Conservation (phyloP, 495 filamentous ascomycete genomes). For the Saxophila tyrrhenica region DNA sequence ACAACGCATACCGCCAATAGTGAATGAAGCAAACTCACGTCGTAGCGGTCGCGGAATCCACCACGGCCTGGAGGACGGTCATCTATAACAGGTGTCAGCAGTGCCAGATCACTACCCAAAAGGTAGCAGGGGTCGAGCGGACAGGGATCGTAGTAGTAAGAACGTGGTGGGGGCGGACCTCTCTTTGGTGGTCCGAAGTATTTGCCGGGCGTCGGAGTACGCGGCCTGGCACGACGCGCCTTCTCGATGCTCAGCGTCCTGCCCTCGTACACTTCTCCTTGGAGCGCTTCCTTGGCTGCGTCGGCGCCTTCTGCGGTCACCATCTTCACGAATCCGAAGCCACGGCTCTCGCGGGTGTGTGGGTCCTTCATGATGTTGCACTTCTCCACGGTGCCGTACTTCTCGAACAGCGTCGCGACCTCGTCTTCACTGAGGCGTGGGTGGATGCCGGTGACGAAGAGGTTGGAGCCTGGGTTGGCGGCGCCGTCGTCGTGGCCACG, state of each 20-base stretch:
- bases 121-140: background rate
- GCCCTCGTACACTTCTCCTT: slow-evolving; percentile 91
- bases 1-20: too few relatives aligned
- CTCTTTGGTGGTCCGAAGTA: slow-evolving; percentile 98
- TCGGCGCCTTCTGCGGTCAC: slow-evolving; percentile 84
- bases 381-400: slow-evolving; percentile 96
- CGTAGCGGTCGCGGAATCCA: slow-evolving; percentile 29
- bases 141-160: slow-evolving; percentile 2
- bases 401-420: slow-evolving; percentile 90
- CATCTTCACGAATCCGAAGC: slow-evolving; percentile 99
- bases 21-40: too few relatives aligned
- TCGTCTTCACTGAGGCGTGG: slow-evolving; percentile 84
- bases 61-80: slow-evolving; percentile 36
- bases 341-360: slow-evolving; percentile 94
- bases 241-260: slow-evolving; percentile 98
- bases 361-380: slow-evolving; percentile 99
- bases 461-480: slow-evolving; percentile 87
- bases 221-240: slow-evolving; percentile 83
- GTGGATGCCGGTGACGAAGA: slow-evolving; percentile 97
- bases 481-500: slow-evolving; percentile 60
- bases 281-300: slow-evolving; percentile 89
- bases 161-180: slow-evolving; percentile 41
- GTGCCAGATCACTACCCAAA: slow-evolving; percentile 6
- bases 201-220: slow-evolving; percentile 94
- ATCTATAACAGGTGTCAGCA: slow-evolving; percentile 34